Evolutionary conservation across 495 filamentous ascomycete genomes (phyloP), one percentile per base, ranked within the genome.

Genomic region (Aspergillus wentii): DNA sequence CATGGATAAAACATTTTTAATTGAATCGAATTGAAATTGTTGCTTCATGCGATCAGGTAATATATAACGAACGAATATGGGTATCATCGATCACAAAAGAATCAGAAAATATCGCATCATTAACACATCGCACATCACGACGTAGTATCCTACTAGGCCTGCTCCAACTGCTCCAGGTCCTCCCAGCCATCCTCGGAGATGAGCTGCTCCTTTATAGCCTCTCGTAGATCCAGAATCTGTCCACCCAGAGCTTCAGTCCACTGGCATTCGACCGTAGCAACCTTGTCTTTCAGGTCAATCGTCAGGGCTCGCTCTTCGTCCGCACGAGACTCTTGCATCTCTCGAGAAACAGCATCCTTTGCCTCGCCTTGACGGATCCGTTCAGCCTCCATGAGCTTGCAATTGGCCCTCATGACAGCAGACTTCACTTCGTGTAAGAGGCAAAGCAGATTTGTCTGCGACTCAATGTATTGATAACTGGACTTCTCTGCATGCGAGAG

Each of bases 391-490:
- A 80, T 66, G 21, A 74, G 49, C 33, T 67, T 63, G 38, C 67
- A 69, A 25, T 64, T 64, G 3, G 84, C 84, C 31, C 62, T 66
- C 52, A 82, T 82, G 5, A 86, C 78, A 3, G 80, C 83, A 26
- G 84, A 86, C 52, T 88, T 87, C 17, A 95, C 88, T 60, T 96
- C 92, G 51, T 98, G 92, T 49, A 96, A 60, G 16, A 96, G 61
- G 46, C 90, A 96, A n/a, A 97, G 73, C 10, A 96, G 66, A 45
- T 98, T 96, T 16, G 78, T 89, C 71, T 98, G 91, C 3, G 75
- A 81, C 67, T 98, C 92, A 43, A 98, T 96, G 61, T 92, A 96
- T 62, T 95, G 91, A 53, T 95, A 95, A 17, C 85, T 88, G 35
- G 80, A 85, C 62, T 87, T 92, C 59, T 92, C 87, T 4, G 89